Percentiles rank a stretch among this genome's conserved stretches.
These are phyloP conservation scores for Circinella umbellata DNA, from an alignment of 371 early-diverging fungal species.

Conservation along the genomic window DNA sequence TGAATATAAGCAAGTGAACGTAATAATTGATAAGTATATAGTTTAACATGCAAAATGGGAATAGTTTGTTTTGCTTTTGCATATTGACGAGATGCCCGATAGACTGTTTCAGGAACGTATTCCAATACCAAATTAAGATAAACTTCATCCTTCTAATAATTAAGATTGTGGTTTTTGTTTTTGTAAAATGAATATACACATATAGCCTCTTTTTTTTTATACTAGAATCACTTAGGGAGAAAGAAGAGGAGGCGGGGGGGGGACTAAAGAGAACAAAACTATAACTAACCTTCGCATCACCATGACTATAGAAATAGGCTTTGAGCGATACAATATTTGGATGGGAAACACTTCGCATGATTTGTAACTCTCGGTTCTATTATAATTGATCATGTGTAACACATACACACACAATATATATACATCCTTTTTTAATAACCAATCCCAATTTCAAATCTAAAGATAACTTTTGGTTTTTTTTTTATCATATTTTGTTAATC, in stretches of 20 bases:
- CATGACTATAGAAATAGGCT: constrained; percentile 84
- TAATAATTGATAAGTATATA: constrained; percentile 97
- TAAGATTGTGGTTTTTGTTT: not conserved
- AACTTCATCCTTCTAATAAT: constrained; percentile 73
- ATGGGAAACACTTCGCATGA: constrained; percentile 86
- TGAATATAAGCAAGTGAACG: constrained; percentile 81
- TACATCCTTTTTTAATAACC: too few species aligned
- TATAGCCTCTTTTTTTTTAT: too few species aligned
- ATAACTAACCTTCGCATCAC: constrained; percentile 52
- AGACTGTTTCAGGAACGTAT: constrained; percentile 88
- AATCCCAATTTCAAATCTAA: too few species aligned
- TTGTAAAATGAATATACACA: not conserved
- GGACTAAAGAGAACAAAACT: not conserved
- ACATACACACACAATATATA: too few species aligned
- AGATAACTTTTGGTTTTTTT: too few species aligned
- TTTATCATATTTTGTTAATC: not conserved
- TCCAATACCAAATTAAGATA: constrained; percentile 89
- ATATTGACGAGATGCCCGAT: constrained; percentile 82
- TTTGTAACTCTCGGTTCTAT: constrained; percentile 90
- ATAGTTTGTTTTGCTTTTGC: constrained; percentile 91
- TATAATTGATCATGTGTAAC: not conserved
- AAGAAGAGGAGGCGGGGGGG: too few species aligned
- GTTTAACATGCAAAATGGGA: constrained; percentile 91
- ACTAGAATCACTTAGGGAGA: too few species aligned
- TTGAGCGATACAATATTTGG: constrained; percentile 84